A percentile compares a stretch with the other conserved stretches of the same genome.
Evolutionary conservation across 73 alveolate genomes (phyloP).

Genomic region (Symbiodinium pilosum): DNA sequence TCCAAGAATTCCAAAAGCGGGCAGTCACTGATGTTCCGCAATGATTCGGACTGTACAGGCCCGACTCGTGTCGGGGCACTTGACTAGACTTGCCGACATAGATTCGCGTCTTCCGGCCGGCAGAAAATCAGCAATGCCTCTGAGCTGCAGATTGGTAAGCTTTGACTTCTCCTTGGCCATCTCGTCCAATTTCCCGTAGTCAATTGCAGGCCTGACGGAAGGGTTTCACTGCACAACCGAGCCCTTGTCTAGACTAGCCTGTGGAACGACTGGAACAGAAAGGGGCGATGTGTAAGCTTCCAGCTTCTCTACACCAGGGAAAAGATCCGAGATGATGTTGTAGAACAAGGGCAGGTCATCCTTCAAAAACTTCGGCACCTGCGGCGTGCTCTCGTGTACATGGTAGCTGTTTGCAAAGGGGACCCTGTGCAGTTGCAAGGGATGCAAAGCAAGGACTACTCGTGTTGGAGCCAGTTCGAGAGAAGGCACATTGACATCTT

Average conservation of each 20-base stretch:
- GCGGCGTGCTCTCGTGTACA: background rate
- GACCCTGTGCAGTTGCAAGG: no score
- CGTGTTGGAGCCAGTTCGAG: no score
- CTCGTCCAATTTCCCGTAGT: conserved; percentile 79
- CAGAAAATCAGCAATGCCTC: background rate
- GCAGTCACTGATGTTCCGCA: no score
- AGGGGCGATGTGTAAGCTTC: conserved; percentile 30
- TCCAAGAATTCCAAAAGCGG: no score
- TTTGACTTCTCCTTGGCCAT: conserved; percentile 52
- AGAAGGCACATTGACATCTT: conserved; percentile 98
- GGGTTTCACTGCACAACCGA: background rate
- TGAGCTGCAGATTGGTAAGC: background rate
- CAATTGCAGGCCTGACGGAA: conserved; percentile 61
- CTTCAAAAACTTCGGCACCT: conserved; percentile 99
- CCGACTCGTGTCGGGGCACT: no score
- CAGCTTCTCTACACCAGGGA: conserved; percentile 98
- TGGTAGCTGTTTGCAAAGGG: no score
- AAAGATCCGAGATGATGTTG: conserved; percentile 99
- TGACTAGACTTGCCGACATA: no score
- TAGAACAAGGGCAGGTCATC: conserved; percentile 99
- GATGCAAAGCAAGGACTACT: no score
- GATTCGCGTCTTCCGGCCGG: no score
- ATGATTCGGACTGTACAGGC: no score
- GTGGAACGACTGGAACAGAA: background rate
- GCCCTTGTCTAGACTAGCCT: background rate